Percentiles rank a stretch among this genome's conserved stretches.
Evolutionary conservation across 441 rosid genomes (phyloP).

Genomic region (Theobroma grandiflorum): DNA sequence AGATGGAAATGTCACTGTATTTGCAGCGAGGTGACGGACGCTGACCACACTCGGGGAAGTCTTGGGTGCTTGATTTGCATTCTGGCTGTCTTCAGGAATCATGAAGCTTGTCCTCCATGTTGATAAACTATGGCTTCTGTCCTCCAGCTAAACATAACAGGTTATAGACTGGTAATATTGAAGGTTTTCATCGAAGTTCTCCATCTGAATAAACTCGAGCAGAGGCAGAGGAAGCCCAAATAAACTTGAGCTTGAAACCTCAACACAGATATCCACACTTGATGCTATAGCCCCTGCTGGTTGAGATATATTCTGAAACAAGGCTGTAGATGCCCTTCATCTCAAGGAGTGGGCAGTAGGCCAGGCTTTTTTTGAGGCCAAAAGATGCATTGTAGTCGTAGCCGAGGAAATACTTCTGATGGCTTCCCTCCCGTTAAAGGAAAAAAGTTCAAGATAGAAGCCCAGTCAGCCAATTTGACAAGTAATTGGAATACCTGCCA

Average conservation of each 20-base stretch:
- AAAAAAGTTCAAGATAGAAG: conserved; percentile 20
- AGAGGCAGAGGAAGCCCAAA: neutral
- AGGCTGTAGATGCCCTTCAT: neutral
- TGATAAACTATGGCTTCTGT: neutral
- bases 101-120: neutral
- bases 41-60: neutral
- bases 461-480: conserved; percentile 13
- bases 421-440: conserved; percentile 15
- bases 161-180: neutral
- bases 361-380: conserved; percentile 21
- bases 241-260: neutral
- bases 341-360: conserved; percentile 6
- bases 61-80: neutral
- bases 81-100: neutral
- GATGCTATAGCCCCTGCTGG: conserved; percentile 3
- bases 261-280: neutral
- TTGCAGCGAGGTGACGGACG: neutral
- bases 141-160: neutral
- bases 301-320: neutral
- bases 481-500: conserved; percentile 18
- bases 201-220: neutral
- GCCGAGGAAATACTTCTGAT: neutral
- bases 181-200: neutral
- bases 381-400: neutral
- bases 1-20: conserved; percentile 8